Conservation (phyloP, 192 early-diverging fungal genomes). For the Podila minutissima region DNA sequence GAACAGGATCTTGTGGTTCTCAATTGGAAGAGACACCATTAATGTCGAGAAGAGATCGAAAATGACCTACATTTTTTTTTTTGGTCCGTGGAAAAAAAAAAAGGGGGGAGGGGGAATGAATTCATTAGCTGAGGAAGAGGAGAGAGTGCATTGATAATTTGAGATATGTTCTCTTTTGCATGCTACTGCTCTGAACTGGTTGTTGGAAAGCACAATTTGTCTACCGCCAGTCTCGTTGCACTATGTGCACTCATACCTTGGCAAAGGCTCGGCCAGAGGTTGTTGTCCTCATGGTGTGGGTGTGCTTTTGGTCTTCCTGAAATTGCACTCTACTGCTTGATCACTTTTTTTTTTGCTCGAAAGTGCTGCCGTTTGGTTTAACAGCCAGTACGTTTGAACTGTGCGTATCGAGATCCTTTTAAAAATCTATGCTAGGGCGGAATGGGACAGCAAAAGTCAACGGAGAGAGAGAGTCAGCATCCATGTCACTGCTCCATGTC, state of each 20-base stretch:
- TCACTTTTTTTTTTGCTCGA: background rate
- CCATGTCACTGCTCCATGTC: no score
- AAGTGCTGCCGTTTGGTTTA: background rate
- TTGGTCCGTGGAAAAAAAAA: background rate
- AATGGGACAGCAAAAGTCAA: no score
- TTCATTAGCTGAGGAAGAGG: no score
- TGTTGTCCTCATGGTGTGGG: constrained; percentile 64
- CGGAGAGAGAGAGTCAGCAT: no score
- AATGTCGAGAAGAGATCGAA: constrained; percentile 67
- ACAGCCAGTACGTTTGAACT: no score
- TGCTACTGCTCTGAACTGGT: no score
- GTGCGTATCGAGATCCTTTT: no score
- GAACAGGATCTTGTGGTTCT: constrained; percentile 60
- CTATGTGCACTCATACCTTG: constrained; percentile 39
- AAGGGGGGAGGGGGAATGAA: background rate
- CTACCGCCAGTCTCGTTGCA: no score
- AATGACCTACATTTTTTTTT: constrained; percentile 55
- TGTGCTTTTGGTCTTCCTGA: background rate
- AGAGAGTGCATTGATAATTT: background rate
- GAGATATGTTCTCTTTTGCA: background rate
- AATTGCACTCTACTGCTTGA: background rate
- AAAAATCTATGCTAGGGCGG: no score
- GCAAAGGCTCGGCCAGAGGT: constrained; percentile 66
- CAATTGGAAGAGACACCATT: constrained; percentile 60
- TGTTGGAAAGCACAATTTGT: no score